Evolutionary conservation across 2,329 filamentous ascomycete species (phyloP).

Genomic region (Nectriaceae sp.): DNA sequence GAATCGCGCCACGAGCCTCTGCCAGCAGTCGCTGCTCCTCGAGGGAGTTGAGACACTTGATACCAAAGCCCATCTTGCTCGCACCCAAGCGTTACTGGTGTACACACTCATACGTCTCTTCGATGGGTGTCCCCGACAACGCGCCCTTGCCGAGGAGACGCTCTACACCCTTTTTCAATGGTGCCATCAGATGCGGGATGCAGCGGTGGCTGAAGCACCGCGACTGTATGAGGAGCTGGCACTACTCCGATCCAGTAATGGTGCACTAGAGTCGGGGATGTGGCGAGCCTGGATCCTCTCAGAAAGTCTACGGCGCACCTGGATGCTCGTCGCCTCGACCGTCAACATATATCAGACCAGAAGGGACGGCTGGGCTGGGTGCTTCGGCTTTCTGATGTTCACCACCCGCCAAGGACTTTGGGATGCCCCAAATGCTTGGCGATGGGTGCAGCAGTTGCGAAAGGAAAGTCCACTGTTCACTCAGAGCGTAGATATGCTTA

Average conservation of each 20-base stretch:
- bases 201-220: not conserved
- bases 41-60: slow-evolving; percentile 8
- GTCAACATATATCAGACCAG: not conserved
- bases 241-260: not conserved
- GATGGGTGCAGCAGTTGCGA: not conserved
- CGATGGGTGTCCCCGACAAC: slow-evolving; percentile 22
- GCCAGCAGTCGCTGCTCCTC: not conserved
- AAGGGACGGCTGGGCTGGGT: not conserved
- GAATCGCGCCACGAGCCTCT: slow-evolving; percentile 13
- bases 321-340: not conserved
- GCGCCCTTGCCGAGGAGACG: slow-evolving; percentile 20
- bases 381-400: not conserved
- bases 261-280: not conserved
- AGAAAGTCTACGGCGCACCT: not conserved
- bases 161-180: not conserved
- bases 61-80: slow-evolving; percentile 13
- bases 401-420: not conserved
- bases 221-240: not conserved
- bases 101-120: slow-evolving; percentile 28
- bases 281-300: slow-evolving; percentile 1
- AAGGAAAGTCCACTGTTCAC: not conserved
- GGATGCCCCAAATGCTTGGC: not conserved
- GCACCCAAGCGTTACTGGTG: slow-evolving; percentile 21
- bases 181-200: not conserved
- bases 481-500: not conserved